Evolutionary conservation across 2,329 filamentous ascomycete genomes (phyloP).

Genomic region (Ophiobolus disseminans): DNA sequence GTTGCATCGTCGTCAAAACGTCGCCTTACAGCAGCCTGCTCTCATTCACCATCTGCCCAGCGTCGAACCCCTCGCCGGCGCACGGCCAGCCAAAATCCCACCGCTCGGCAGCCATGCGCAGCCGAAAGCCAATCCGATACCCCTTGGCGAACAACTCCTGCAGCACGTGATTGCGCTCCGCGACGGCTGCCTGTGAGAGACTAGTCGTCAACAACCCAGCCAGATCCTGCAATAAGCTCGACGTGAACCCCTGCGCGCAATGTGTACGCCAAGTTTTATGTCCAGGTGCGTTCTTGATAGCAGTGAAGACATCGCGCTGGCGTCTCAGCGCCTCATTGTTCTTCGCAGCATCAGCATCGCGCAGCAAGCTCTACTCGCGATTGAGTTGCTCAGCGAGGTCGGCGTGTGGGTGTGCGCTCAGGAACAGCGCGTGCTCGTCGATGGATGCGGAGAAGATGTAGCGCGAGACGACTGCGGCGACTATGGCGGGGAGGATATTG

Average conservation of each 20-base stretch:
- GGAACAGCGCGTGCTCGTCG: constrained; percentile 17
- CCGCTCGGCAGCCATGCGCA: constrained; percentile 24
- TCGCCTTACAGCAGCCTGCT: constrained; percentile 22
- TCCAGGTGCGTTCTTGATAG: constrained; percentile 14
- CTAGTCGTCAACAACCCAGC: constrained; percentile 4
- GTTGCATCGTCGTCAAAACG: constrained; percentile 13
- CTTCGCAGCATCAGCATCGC: not conserved
- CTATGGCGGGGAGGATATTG: constrained; percentile 15
- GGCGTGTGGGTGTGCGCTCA: constrained; percentile 13
- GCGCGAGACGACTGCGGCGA: constrained; percentile 17
- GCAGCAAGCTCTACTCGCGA: constrained; percentile 7
- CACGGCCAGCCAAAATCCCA: constrained; percentile 24
- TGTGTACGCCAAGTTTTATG: constrained; percentile 18
- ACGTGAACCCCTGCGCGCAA: constrained; percentile 7
- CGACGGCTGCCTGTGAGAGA: constrained; percentile 2
- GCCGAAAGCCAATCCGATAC: constrained; percentile 29
- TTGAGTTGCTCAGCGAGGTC: constrained; percentile 10
- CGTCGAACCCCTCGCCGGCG: constrained; percentile 14
- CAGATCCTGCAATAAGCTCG: constrained; percentile 3
- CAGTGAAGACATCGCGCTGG: constrained; percentile 21
- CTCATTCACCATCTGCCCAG: constrained; percentile 24
- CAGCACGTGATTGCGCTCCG: constrained; percentile 15
- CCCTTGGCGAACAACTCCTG: constrained; percentile 29
- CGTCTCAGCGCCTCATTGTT: constrained; percentile 16
- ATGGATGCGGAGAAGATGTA: constrained; percentile 20